Evolutionary conservation across 495 filamentous ascomycete species (phyloP), one percentile per base, ranked within the genome.

Genomic region (Penicillium paxilli): DNA sequence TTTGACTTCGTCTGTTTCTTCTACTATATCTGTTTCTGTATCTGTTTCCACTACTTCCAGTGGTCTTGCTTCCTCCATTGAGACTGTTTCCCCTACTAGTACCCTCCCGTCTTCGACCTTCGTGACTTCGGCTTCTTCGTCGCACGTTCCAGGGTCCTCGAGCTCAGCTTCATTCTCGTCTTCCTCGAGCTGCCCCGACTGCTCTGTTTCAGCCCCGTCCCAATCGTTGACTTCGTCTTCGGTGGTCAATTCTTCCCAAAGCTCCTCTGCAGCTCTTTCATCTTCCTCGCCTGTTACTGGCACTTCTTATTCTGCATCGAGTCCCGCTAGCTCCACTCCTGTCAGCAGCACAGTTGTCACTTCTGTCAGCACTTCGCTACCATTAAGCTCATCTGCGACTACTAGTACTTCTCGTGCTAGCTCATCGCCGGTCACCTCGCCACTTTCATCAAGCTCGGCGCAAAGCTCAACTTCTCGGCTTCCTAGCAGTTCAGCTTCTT

Each of bases 61-160:
- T 57, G 42, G 44, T 17, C 37, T 51, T 60, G 41, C 59, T 54
- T 51, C 61, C 23, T 40, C 61, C 25, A 44, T 62, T 35, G 35
- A 40, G 44, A 54, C 57, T 46, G 19, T 59, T 54, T 37, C 32
- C 3, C 30, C 62, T 12, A 26, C 52, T 38, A 60, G 30, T 30
- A 51, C 59, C 33, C 3, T 47, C 37, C 19, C 23, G 21, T 17
- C 48, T 4, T 59, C 60, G 30, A 57, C 58, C 22, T 60, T 62
- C 41, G 47, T 58, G 41, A 62, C 55, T 10, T 44, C 47, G 11
- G 26, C 48, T 21, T 49, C 50, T 26, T 49, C 23, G 14, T 26
- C 26, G 17, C 12, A 20, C n/a, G 20, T 23, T 23, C 17, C 40
- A 42, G 40, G 40, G 22, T 32, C 51, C n/a, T 53, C 58, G 23